Evolutionary conservation across 2,329 filamentous ascomycete species (phyloP).

Genomic region (Colletotrichum gloeosporioides): DNA sequence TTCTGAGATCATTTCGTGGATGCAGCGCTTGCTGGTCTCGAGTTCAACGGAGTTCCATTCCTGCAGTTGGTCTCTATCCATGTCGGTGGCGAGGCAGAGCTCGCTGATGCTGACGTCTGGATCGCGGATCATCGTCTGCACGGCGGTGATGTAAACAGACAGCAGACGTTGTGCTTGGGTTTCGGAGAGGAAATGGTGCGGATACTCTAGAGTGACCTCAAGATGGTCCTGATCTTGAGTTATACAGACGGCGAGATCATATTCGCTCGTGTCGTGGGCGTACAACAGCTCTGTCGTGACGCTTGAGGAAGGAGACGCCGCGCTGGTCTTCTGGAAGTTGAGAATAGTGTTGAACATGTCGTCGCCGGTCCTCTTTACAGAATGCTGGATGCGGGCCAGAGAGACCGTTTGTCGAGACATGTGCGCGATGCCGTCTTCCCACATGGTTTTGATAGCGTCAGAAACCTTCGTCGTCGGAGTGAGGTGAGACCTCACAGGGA

Average conservation of each 20-base stretch:
- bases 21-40: constrained; percentile 12
- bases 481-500: constrained; percentile 55
- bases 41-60: neutral
- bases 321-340: constrained; percentile 2
- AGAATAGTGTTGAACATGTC: constrained; percentile 5
- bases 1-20: constrained; percentile 4
- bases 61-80: neutral
- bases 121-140: neutral
- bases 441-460: neutral
- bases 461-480: neutral
- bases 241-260: neutral
- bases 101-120: neutral
- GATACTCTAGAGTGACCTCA: neutral
- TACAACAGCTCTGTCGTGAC: neutral
- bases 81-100: neutral
- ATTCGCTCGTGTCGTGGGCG: constrained; percentile 7
- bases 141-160: neutral
- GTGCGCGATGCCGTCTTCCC: neutral
- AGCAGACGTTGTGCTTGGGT: neutral
- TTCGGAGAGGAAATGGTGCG: neutral
- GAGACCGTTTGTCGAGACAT: neutral
- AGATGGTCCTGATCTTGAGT: neutral
- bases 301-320: neutral
- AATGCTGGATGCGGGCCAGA: neutral
- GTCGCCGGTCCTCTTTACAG: neutral